Conservation (phyloP, 768 basidiomycete species). For the Trametes villosa region DNA sequence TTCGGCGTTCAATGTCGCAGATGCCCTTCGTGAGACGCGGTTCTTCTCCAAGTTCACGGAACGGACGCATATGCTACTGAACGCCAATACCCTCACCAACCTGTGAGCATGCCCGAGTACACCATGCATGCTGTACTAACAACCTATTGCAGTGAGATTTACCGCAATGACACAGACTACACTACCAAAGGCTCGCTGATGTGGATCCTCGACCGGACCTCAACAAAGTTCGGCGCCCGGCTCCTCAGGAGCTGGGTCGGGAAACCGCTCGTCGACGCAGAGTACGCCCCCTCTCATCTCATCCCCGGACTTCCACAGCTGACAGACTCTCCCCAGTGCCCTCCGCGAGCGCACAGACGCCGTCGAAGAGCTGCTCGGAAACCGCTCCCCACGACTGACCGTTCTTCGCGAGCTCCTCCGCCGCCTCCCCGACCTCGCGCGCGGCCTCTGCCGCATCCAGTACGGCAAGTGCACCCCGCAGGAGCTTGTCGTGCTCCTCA, state of each 20-base stretch:
- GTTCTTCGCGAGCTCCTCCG: constrained; percentile 71
- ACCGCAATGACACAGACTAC: constrained; percentile 85
- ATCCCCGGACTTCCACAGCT: not conserved
- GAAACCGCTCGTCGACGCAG: constrained; percentile 75
- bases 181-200: constrained; percentile 76
- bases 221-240: constrained; percentile 87
- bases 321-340: constrained; percentile 45
- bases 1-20: constrained; percentile 73
- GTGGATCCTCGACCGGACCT: constrained; percentile 85
- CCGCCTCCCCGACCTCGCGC: constrained; percentile 84
- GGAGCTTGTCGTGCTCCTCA: constrained; percentile 77
- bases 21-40: constrained; percentile 73
- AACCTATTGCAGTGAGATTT: constrained; percentile 67
- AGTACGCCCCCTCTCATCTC: constrained; percentile 41
- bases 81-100: constrained; percentile 86
- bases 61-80: constrained; percentile 83
- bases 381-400: constrained; percentile 62
- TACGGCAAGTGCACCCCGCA: constrained; percentile 91
- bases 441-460: constrained; percentile 85
- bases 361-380: constrained; percentile 77
- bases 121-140: constrained; percentile 1
- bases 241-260: constrained; percentile 87
- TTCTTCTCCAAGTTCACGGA: constrained; percentile 83
- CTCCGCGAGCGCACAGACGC: constrained; percentile 82
- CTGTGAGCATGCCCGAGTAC: constrained; percentile 44